A percentile compares a stretch with the other conserved stretches of the same genome.
These are phyloP conservation scores for Leucocoprinus sp. DNA, from an alignment of 768 basidiomycete species.

Conservation along the genomic window DNA sequence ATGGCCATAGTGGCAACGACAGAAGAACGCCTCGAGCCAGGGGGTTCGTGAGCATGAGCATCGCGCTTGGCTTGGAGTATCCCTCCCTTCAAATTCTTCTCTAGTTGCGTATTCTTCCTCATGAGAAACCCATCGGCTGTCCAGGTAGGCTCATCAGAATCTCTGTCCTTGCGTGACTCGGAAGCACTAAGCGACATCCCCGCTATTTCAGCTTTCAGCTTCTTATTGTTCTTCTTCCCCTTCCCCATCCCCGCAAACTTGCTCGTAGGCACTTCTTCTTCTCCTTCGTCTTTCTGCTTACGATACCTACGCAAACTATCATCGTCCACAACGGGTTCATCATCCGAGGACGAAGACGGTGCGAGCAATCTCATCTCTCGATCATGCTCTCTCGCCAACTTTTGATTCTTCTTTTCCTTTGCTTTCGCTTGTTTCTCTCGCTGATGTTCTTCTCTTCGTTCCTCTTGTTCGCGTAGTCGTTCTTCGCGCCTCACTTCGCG, in stretches of 20 bases:
- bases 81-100: slow-evolving; percentile 8
- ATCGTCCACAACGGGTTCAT: neutral
- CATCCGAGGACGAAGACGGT: slow-evolving; percentile 1
- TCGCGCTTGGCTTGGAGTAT: neutral
- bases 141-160: slow-evolving; percentile 12
- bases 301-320: slow-evolving; percentile 4
- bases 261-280: neutral
- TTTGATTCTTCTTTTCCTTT: slow-evolving; percentile 3
- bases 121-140: slow-evolving; percentile 3
- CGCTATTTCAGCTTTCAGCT: slow-evolving; percentile 20
- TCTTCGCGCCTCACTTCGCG: slow-evolving; percentile 5
- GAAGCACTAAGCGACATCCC: slow-evolving; percentile 20
- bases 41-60: neutral
- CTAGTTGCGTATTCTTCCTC: slow-evolving; percentile 3
- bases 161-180: slow-evolving; percentile 11
- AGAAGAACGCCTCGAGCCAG: too few species aligned
- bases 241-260: slow-evolving; percentile 3
- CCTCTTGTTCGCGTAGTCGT: neutral
- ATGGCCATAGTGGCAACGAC: neutral
- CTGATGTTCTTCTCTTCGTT: neutral
- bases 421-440: slow-evolving; percentile 1
- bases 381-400: neutral
- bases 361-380: neutral
- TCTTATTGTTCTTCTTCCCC: slow-evolving; percentile 4
- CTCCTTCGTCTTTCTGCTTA: too few species aligned